These are phyloP conservation scores for Suillus decipiens DNA, from an alignment of 768 basidiomycete species.

Conservation along the genomic window DNA sequence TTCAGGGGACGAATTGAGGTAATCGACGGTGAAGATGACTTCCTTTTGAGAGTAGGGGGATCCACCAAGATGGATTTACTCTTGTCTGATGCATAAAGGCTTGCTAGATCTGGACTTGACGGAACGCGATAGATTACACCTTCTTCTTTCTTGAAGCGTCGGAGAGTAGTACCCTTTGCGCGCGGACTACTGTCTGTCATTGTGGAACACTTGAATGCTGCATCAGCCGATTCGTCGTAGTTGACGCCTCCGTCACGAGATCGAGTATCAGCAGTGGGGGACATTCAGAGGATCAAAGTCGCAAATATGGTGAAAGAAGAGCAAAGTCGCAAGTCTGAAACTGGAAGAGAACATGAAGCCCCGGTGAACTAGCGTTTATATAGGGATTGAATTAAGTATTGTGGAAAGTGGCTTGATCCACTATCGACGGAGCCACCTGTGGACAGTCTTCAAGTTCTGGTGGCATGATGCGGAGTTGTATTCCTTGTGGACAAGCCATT, in stretches of 20 bases:
- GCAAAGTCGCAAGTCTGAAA: background rate
- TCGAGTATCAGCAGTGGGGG: background rate
- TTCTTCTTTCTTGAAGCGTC: slow-evolving; percentile 1
- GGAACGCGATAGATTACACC: background rate
- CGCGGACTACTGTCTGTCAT: background rate
- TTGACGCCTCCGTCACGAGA: background rate
- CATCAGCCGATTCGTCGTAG: background rate
- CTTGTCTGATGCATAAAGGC: background rate
- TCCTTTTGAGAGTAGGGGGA: background rate
- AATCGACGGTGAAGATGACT: background rate
- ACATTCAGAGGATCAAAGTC: background rate
- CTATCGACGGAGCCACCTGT: background rate
- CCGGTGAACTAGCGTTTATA: background rate
- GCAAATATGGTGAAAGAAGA: background rate
- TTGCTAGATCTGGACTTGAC: background rate
- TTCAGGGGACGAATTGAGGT: background rate
- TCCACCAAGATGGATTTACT: no score
- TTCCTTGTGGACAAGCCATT: no score
- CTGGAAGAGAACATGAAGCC: background rate
- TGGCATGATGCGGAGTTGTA: background rate
- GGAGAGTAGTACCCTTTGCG: background rate
- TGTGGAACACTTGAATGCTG: background rate
- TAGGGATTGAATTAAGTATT: background rate
- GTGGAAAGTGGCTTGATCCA: background rate
- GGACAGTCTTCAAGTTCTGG: background rate